Evolutionary conservation across 1,284 basidiomycete species (phyloP).

Genomic region (Ustilago cynodontis): DNA sequence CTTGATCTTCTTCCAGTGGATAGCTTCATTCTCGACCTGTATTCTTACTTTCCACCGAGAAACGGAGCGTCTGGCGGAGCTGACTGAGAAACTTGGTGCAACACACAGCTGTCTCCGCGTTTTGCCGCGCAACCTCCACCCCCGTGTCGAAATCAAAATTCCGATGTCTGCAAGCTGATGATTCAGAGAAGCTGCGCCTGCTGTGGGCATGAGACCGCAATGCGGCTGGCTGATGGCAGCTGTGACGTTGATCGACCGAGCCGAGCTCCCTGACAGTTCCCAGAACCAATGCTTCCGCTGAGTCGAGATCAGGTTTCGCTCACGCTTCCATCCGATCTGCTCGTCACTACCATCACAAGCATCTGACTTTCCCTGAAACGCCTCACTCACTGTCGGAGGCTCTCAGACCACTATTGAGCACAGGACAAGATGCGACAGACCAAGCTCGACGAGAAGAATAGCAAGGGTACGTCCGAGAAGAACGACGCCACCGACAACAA

Average conservation of each 20-base stretch:
- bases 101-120: not conserved
- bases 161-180: constrained; percentile 3
- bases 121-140: constrained; percentile 6
- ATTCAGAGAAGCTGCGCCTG: not conserved
- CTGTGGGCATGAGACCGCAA: not conserved
- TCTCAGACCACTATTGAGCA: not conserved
- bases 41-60: too few species aligned
- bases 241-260: constrained; percentile 1
- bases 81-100: not conserved
- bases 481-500: not conserved
- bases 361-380: not conserved
- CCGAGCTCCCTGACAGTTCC: not conserved
- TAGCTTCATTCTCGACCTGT: too few species aligned
- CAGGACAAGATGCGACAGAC: constrained; percentile 21
- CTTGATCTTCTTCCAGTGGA: too few species aligned
- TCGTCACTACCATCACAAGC: not conserved
- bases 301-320: not conserved
- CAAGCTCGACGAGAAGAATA: constrained; percentile 18
- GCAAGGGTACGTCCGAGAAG: not conserved
- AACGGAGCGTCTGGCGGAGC: not conserved
- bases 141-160: constrained; percentile 12
- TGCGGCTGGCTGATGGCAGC: not conserved
- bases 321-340: not conserved
- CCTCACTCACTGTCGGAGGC: not conserved
- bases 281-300: not conserved